These are phyloP conservation scores for Suhomyces anneliseae DNA, from an alignment of 1,139 yeast species.

Conservation along the genomic window DNA sequence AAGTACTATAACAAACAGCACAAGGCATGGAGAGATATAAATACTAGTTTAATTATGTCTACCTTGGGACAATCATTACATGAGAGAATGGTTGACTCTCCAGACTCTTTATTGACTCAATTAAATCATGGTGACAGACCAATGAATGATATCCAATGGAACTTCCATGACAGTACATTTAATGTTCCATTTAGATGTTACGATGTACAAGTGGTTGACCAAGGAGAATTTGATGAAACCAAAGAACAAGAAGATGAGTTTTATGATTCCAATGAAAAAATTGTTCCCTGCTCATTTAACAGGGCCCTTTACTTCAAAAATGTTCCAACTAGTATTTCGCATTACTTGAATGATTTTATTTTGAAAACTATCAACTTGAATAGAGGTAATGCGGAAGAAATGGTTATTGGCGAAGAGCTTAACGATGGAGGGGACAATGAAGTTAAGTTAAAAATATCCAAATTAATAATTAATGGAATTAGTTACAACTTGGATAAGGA, in stretches of 20 bases:
- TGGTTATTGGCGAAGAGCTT: constrained; percentile 26
- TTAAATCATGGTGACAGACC: constrained; percentile 26
- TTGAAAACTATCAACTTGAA: constrained; percentile 33
- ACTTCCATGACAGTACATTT: constrained; percentile 29
- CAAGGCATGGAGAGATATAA: constrained; percentile 55
- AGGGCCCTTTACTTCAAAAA: constrained; percentile 13
- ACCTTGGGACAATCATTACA: constrained; percentile 48
- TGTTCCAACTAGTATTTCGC: constrained; percentile 31
- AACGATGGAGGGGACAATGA: constrained; percentile 30
- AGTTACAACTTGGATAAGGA: constrained; percentile 40
- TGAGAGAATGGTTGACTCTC: constrained; percentile 28
- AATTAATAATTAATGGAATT: constrained; percentile 36
- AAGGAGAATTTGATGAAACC: constrained; percentile 42
- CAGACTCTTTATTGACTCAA: constrained; percentile 20
- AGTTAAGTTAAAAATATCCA: constrained; percentile 24
- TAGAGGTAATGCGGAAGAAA: constrained; percentile 46
- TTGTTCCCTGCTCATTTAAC: constrained; percentile 22
- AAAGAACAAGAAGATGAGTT: constrained; percentile 22
- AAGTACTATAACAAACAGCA: constrained; percentile 50
- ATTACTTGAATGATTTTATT: constrained; percentile 35
- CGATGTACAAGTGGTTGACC: constrained; percentile 34
- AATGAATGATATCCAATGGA: constrained; percentile 31
- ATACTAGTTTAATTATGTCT: constrained; percentile 56
- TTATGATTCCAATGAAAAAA: constrained; percentile 24
- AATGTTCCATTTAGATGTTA: constrained; percentile 39